A percentile compares a stretch with the other conserved stretches of the same genome.
These are phyloP conservation scores for Aspergillus nidulans DNA, from an alignment of 495 filamentous ascomycete genomes.

Conservation along the genomic window DNA sequence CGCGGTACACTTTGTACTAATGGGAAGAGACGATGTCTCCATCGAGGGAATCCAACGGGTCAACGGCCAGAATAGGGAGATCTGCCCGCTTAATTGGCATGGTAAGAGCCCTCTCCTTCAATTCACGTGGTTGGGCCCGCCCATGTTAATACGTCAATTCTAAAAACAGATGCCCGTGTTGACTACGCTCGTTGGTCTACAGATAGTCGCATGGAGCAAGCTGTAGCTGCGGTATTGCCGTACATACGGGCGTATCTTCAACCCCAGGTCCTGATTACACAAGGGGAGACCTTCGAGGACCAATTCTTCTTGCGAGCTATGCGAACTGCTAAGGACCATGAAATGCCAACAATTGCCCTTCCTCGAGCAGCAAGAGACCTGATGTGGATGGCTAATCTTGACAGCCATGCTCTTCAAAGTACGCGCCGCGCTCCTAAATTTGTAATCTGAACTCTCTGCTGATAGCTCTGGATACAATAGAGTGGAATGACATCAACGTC, in stretches of 20 bases:
- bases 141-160: background rate
- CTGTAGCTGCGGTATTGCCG: slow-evolving; percentile 36
- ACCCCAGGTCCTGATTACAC: slow-evolving; percentile 49
- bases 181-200: slow-evolving; percentile 46
- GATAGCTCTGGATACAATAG: slow-evolving; percentile 30
- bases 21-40: slow-evolving; percentile 51
- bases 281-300: slow-evolving; percentile 41
- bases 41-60: slow-evolving; percentile 47
- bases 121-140: background rate
- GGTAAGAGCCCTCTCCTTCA: slow-evolving; percentile 29
- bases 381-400: slow-evolving; percentile 72
- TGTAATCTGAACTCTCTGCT: slow-evolving; percentile 4
- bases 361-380: slow-evolving; percentile 57
- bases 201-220: slow-evolving; percentile 47
- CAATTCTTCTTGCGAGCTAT: slow-evolving; percentile 52
- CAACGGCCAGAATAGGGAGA: slow-evolving; percentile 41
- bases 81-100: slow-evolving; percentile 52
- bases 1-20: slow-evolving; percentile 50
- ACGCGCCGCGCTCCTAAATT: slow-evolving; percentile 12
- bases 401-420: slow-evolving; percentile 66
- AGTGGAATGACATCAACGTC: slow-evolving; percentile 68
- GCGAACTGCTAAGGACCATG: slow-evolving; percentile 35
- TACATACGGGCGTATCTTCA: slow-evolving; percentile 44
- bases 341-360: slow-evolving; percentile 60
- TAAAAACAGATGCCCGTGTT: slow-evolving; percentile 41